These are phyloP conservation scores for Aspergillus sparsus DNA, from an alignment of 495 filamentous ascomycete species.

Conservation along the genomic window DNA sequence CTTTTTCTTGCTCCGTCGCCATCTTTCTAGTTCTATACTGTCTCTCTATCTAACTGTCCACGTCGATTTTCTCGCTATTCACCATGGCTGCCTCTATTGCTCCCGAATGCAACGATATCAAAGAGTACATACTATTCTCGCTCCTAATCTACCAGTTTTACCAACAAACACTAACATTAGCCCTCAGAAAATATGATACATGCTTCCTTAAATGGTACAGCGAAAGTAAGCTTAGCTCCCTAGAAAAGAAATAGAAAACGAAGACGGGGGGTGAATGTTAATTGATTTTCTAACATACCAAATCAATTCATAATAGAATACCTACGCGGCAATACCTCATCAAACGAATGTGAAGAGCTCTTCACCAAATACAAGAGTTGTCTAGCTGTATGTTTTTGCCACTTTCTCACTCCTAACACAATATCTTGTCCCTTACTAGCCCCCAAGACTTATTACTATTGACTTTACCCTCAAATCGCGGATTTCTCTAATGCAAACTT, in stretches of 20 bases:
- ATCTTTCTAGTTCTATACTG: background rate
- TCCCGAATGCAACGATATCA: constrained; percentile 80
- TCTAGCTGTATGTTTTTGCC: constrained; percentile 60
- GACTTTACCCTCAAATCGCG: too few relatives aligned
- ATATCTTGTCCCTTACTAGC: background rate
- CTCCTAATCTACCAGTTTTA: constrained; percentile 8
- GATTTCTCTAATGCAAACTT: too few relatives aligned
- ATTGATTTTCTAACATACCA: background rate
- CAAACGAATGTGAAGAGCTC: constrained; percentile 80
- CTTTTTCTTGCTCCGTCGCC: background rate
- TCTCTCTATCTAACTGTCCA: background rate
- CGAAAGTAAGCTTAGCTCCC: constrained; percentile 64
- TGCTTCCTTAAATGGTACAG: constrained; percentile 98
- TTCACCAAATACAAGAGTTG: constrained; percentile 85
- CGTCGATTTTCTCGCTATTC: background rate
- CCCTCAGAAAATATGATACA: constrained; percentile 74
- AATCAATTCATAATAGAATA: constrained; percentile 62
- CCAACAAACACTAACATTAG: constrained; percentile 18
- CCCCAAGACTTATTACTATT: constrained; percentile 14
- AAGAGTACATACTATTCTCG: constrained; percentile 62
- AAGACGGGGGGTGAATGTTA: too few relatives aligned
- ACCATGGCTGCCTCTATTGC: constrained; percentile 61
- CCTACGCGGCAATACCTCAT: constrained; percentile 72
- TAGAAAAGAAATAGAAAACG: background rate
- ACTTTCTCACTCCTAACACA: background rate